phyloP scores from a whole-genome alignment of 345 rosid species.

The Rhizophora mangle region DNA sequence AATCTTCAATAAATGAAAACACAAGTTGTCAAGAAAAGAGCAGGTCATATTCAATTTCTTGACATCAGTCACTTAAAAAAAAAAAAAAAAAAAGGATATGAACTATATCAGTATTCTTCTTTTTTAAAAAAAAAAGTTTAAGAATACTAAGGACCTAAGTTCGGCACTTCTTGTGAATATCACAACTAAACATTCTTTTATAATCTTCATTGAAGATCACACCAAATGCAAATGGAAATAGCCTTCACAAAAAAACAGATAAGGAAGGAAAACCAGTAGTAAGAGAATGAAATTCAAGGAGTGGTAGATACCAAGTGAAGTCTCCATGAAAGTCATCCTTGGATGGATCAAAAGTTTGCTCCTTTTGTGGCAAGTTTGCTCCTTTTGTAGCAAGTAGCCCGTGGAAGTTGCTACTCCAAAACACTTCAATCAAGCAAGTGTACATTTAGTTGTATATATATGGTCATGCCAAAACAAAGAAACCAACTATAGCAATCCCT shows the following conservation, averaged over 20 bases:
- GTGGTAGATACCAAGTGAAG: constrained; percentile 17
- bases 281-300: neutral
- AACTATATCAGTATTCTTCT: neutral
- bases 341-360: neutral
- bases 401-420: too few species aligned
- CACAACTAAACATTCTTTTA: neutral
- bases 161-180: neutral
- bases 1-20: too few species aligned
- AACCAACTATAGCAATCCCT: too few species aligned
- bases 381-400: too few species aligned
- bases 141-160: neutral
- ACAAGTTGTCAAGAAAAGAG: too few species aligned
- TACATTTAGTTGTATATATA: too few species aligned
- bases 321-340: constrained; percentile 26
- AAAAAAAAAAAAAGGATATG: neutral
- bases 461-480: too few species aligned
- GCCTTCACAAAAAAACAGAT: neutral
- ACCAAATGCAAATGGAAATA: neutral
- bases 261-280: neutral
- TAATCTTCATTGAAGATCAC: neutral
- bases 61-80: neutral
- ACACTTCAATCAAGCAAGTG: too few species aligned
- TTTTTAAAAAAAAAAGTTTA: neutral
- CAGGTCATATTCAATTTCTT: too few species aligned
- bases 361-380: neutral